Evolutionary conservation across 2,329 filamentous ascomycete genomes (phyloP), one percentile per base, ranked within the genome.

Genomic region (Pseudopithomyces maydicus): DNA sequence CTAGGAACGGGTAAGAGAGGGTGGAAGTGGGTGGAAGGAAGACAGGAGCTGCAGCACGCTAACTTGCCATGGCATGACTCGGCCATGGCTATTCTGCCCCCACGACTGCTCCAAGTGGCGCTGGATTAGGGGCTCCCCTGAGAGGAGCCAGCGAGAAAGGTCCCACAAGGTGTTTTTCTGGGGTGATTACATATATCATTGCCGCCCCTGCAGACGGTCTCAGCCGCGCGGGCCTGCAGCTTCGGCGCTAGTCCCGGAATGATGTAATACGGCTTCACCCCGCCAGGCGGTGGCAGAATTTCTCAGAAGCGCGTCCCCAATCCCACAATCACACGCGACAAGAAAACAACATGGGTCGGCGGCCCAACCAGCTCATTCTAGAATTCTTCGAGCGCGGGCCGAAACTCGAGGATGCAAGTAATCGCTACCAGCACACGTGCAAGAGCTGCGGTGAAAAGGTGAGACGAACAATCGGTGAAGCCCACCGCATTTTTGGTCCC

Each of bases 371-470:
- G 68, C 82, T 96, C 66, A 93, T 97, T 74, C 84, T 91, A 75
- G 88, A 94, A 78, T 95, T 92, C 81, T 97, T 97, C 76, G 87
- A 91, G 74, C 87, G 92, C 66, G 93, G 93, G 10, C 85, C 87
- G 38, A 97, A 97, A 79, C 84, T 97, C 68, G 87, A 89, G 72
- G 92, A 97, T 78, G 89, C 90, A 63, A 95, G 91, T 80, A 97
- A 96, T 76, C 87, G 93, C 56, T 97, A 97, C 73, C 88, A 91
- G 67, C 91, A 97, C 73, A 95, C 90, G 12, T 97, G 92, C 85
- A 94, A 90, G 76, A 84, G 88, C 64, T 96, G 92, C 74, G 91
- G 91, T 64, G 90, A 95, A 77, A 89, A 90, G 66, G 79, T 48
- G 19, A 48, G 45, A n/a, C 19, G 32, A 38, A 38, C 11, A 36